Base-by-base conservation (phyloP, 345 rosid genomes). In the Euphorbia tirucalli region DNA sequence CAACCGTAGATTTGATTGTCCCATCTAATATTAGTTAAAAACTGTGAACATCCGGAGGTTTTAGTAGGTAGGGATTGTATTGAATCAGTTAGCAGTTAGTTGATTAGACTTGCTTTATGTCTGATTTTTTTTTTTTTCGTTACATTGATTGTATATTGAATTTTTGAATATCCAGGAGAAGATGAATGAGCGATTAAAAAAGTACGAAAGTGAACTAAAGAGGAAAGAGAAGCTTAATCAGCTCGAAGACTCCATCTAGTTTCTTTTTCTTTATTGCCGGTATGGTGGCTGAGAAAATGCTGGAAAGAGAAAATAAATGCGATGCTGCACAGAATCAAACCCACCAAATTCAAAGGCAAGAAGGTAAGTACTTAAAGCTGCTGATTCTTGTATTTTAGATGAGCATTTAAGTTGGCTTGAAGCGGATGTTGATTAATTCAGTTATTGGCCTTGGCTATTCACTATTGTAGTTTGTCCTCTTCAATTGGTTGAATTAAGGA, bases 121-220 rank as follows among this genome's bases (percentile, higher is more conserved):
- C 21, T 49, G 4, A 3, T 52, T 16, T 3, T n/a, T 0, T 19
- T 52, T 19, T 7, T 0, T n/a, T 9, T 32, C 14, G 44, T 35
- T 11, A 10, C 39, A 41, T 41, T 31, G 18, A 11, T 35, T 63
- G 21, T 22, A 22, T 37, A 3, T 58, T n/a, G 11, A 7, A 30
- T 32, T 58, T 18, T 54, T 28, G 37, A 18, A 11, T 39, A 48
- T 54, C 66, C 84, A 92, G 96, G 89, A 83, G 88, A 90, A 76
- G 81, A 85, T 87, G 97, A 88, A 90, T 61, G 90, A 93, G 82
- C 80, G 89, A 65, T 78, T 93, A 84, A 85, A 66, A 75, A 72
- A 76, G 59, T 89, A 89, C 74, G 93, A 93, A 83, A 78, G 25
- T 65, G 98, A 90, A 56, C 70, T 81, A 88, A 81, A 78, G 78